Evolutionary conservation across 179 eudicot genomes (phyloP).

Genomic region (Beta lomatogona): DNA sequence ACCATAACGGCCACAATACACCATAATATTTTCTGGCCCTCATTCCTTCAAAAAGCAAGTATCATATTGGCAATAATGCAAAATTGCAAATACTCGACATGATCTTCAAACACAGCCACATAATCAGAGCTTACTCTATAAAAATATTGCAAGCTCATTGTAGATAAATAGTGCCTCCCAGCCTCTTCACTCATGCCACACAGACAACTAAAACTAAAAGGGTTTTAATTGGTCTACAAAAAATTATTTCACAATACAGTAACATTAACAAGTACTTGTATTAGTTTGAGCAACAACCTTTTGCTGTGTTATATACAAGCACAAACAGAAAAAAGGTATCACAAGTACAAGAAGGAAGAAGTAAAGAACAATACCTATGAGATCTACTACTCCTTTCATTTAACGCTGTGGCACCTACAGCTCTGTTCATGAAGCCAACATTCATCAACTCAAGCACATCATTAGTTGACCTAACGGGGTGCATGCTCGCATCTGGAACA

Average conservation of each 20-base stretch:
- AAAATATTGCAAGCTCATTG: neutral
- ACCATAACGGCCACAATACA: neutral
- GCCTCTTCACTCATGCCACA: neutral
- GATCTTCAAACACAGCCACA: neutral
- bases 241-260: too few species aligned
- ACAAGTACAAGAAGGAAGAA: neutral
- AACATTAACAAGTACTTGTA: neutral
- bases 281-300: neutral
- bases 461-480: constrained; percentile 78
- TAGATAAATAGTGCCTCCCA: neutral
- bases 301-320: neutral
- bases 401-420: constrained; percentile 92
- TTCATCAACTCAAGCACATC: constrained; percentile 92
- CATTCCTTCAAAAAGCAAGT: neutral
- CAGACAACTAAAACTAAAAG: neutral
- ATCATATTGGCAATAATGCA: neutral
- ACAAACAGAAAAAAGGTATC: neutral
- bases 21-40: neutral
- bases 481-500: constrained; percentile 97
- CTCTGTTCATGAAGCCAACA: constrained; percentile 87
- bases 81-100: neutral
- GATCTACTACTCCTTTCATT: constrained; percentile 99
- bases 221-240: neutral
- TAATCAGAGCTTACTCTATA: neutral
- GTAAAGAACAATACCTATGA: constrained; percentile 59